phyloP scores from a whole-genome alignment of 805 yeast species.

The Starmerella kuoi region DNA sequence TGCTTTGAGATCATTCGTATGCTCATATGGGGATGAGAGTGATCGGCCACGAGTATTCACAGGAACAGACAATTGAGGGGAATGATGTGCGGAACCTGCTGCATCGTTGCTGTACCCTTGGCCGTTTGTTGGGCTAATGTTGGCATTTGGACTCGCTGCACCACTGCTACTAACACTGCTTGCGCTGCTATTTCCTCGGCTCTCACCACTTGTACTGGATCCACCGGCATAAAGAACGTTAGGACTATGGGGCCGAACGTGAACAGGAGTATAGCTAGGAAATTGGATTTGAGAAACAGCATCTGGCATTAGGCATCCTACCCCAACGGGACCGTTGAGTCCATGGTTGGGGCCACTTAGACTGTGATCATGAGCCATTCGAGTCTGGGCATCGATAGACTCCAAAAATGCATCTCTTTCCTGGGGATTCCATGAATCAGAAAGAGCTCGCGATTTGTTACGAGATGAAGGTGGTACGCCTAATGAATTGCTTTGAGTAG shows the following conservation, averaged over 20 bases:
- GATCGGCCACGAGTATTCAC: slow-evolving; percentile 14
- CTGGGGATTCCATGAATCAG: slow-evolving; percentile 14
- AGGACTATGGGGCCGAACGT: slow-evolving; percentile 4
- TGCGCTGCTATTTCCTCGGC: slow-evolving; percentile 1
- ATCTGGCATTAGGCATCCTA: not conserved
- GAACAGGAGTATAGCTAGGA: slow-evolving; percentile 6
- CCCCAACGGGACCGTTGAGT: not conserved
- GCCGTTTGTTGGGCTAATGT: not conserved
- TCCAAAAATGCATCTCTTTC: slow-evolving; percentile 16
- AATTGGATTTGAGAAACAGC: not conserved
- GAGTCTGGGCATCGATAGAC: slow-evolving; percentile 11
- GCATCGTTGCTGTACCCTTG: not conserved
- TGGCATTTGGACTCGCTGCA: not conserved
- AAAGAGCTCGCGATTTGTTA: slow-evolving; percentile 15
- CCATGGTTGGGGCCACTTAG: not conserved
- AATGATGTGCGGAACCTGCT: not conserved
- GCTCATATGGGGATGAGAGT: slow-evolving; percentile 37
- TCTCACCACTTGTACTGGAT: not conserved
- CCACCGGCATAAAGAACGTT: not conserved
- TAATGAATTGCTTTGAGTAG: not conserved
- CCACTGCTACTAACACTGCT: not conserved
- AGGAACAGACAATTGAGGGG: slow-evolving; percentile 7
- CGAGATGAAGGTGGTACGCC: not conserved
- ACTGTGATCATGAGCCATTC: not conserved
- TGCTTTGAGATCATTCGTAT: slow-evolving; percentile 50